These are phyloP conservation scores for Yarrowia deformans DNA, from an alignment of 805 yeast species.

Conservation along the genomic window DNA sequence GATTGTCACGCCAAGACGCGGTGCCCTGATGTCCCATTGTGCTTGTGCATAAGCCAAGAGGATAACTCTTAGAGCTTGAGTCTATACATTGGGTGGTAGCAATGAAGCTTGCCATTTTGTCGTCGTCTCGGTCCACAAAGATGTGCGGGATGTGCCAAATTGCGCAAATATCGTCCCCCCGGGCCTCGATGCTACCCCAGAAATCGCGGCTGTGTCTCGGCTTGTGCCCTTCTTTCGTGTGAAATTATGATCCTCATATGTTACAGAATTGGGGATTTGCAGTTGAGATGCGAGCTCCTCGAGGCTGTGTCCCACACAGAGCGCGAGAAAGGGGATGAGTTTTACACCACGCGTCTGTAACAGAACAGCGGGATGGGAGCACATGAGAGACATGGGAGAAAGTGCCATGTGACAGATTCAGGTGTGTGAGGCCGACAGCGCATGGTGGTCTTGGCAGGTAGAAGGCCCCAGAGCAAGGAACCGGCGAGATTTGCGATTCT, in stretches of 20 bases:
- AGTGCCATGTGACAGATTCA: slow-evolving; percentile 2
- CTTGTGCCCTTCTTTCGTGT: neutral
- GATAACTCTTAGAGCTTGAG: slow-evolving; percentile 17
- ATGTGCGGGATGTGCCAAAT: slow-evolving; percentile 7
- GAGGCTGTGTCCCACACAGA: slow-evolving; percentile 31
- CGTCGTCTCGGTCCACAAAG: slow-evolving; percentile 4
- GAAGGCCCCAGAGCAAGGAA: neutral
- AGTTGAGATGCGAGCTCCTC: slow-evolving; percentile 13
- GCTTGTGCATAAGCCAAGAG: slow-evolving; percentile 27
- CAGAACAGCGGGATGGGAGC: neutral
- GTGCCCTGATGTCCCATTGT: slow-evolving; percentile 31
- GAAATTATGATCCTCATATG: neutral
- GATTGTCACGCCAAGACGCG: slow-evolving; percentile 25
- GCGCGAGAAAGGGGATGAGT: slow-evolving; percentile 22
- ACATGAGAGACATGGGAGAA: slow-evolving; percentile 4
- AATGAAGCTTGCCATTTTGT: slow-evolving; percentile 4
- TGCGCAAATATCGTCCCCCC: neutral
- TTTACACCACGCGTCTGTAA: slow-evolving; percentile 33
- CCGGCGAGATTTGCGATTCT: neutral
- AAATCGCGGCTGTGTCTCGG: neutral
- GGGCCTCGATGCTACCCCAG: neutral
- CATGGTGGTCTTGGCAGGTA: neutral
- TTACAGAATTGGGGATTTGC: slow-evolving; percentile 18
- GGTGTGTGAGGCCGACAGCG: neutral
- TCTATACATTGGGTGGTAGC: slow-evolving; percentile 4